Conservation (phyloP, 1,284 basidiomycete species). For the Ceratobasidium sp. region DNA sequence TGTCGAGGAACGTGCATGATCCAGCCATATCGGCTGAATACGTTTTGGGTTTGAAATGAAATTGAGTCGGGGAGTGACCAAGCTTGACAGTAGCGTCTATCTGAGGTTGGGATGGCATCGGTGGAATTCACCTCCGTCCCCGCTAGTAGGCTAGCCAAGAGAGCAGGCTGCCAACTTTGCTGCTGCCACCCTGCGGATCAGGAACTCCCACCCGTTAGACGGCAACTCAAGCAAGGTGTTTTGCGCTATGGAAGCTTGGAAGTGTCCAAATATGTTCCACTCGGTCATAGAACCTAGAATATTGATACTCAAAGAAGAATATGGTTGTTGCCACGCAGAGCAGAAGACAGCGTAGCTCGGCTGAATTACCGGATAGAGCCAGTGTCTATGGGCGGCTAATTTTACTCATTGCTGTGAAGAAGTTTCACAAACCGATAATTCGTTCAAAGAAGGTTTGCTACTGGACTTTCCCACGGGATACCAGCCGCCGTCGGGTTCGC, state of each 20-base stretch:
- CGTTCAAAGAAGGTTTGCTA: background rate
- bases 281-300: background rate
- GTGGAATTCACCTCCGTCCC: constrained; percentile 4
- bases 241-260: background rate
- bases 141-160: background rate
- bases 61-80: background rate
- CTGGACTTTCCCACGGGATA: background rate
- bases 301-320: background rate
- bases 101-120: background rate
- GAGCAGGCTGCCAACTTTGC: background rate
- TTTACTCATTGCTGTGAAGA: too few species aligned
- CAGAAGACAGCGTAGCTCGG: background rate
- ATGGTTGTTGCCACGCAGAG: background rate
- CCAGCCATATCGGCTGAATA: background rate
- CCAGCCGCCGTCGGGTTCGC: background rate
- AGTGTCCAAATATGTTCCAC: background rate
- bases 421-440: background rate
- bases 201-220: background rate
- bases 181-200: constrained; percentile 3
- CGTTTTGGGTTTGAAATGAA: background rate
- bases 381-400: background rate
- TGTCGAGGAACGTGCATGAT: background rate
- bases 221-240: background rate
- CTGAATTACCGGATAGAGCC: background rate
- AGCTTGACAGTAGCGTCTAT: background rate